Percentiles rank a stretch among this genome's conserved stretches.
Conservation (phyloP, 2,329 filamentous ascomycete genomes). For the Sporothrix humicola region DNA sequence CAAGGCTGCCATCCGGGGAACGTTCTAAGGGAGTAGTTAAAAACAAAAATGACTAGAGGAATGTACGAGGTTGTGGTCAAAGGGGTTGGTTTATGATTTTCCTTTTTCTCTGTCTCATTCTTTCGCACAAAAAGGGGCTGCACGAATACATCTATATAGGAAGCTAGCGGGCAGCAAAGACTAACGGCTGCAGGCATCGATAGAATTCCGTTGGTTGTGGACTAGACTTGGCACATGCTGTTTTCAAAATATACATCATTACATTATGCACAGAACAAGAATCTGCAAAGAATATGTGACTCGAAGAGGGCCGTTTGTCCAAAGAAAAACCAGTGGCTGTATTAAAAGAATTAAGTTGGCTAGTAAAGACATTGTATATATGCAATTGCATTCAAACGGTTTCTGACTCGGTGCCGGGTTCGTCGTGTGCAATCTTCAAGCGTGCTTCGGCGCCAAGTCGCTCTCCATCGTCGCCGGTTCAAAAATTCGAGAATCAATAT, state of each 20-base stretch:
- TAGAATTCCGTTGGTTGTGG: conserved; percentile 8
- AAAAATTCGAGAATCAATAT: neutral
- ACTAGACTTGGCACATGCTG: conserved; percentile 21
- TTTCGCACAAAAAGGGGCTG: conserved; percentile 20
- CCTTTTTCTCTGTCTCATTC: neutral
- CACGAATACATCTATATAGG: conserved; percentile 24
- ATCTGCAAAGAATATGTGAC: neutral
- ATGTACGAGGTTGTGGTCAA: conserved; percentile 17
- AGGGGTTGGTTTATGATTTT: conserved; percentile 14
- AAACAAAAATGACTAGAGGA: neutral
- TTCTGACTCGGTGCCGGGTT: neutral
- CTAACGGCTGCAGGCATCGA: conserved; percentile 15
- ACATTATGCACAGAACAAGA: neutral
- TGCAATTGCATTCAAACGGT: conserved; percentile 12
- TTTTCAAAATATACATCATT: neutral
- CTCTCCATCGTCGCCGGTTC: neutral
- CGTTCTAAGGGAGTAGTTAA: conserved; percentile 32
- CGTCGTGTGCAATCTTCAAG: neutral
- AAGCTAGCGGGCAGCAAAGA: conserved; percentile 14
- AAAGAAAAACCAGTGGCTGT: conserved; percentile 1
- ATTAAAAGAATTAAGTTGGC: conserved; percentile 19
- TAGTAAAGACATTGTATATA: conserved; percentile 16
- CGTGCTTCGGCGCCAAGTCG: neutral
- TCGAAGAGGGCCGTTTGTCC: neutral
- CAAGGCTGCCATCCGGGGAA: conserved; percentile 79